phyloP scores from a whole-genome alignment of 169 alveolate genomes.

The Plasmodium ovale region DNA sequence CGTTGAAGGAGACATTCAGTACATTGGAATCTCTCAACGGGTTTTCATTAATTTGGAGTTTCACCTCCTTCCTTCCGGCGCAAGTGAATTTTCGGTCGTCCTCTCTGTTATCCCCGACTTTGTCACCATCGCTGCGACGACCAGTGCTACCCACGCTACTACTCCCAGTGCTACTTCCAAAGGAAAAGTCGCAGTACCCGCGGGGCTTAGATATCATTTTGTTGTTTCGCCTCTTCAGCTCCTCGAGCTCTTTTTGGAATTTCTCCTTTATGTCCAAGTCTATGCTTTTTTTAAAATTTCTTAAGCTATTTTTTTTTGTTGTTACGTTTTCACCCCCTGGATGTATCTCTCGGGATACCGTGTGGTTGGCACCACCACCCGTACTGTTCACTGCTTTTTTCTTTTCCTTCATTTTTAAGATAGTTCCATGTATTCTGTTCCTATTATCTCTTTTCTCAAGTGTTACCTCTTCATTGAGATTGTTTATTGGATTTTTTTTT shows the following conservation, averaged over 20 bases:
- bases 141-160: background rate
- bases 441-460: background rate
- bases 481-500: background rate
- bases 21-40: conserved; percentile 30
- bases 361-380: background rate
- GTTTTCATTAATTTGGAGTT: conserved; percentile 2
- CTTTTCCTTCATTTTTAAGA: conserved; percentile 1
- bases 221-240: conserved; percentile 50
- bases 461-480: background rate
- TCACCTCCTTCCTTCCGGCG: background rate
- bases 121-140: background rate
- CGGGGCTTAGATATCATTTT: conserved; percentile 20
- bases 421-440: background rate
- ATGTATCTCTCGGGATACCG: background rate
- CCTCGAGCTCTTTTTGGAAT: conserved; percentile 51
- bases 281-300: conserved; percentile 10
- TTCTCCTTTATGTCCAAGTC: conserved; percentile 21
- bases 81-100: background rate
- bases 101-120: background rate
- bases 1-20: conserved; percentile 42
- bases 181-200: conserved; percentile 9
- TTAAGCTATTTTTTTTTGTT: background rate
- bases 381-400: background rate
- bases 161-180: conserved; percentile 50
- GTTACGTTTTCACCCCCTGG: background rate